These are phyloP conservation scores for Naegleria lovaniensis DNA, from an alignment of 208 protist genomes.

Conservation along the genomic window DNA sequence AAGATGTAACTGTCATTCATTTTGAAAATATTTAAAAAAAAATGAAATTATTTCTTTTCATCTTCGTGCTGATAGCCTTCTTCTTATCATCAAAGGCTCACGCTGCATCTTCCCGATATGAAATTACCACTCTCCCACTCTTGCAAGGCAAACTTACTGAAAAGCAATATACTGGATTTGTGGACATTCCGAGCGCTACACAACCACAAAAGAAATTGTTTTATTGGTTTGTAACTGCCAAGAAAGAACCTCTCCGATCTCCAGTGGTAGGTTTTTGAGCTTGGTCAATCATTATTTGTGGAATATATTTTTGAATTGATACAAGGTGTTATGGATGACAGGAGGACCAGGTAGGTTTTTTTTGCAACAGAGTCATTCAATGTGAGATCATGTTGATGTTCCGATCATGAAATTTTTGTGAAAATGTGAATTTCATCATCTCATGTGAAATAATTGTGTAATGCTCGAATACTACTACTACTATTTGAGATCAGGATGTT, in stretches of 20 bases:
- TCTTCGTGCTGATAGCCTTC: too few relatives aligned
- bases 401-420: too few relatives aligned
- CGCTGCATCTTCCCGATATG: background rate
- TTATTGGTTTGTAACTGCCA: background rate
- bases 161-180: background rate
- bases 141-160: background rate
- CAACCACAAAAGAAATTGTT: background rate
- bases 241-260: background rate
- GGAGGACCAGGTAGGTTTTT: background rate
- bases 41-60: too few relatives aligned
- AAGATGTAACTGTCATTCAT: too few relatives aligned
- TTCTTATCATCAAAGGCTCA: too few relatives aligned
- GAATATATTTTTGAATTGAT: background rate
- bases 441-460: too few relatives aligned
- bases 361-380: too few relatives aligned
- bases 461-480: too few relatives aligned
- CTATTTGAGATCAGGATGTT: too few relatives aligned
- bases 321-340: background rate
- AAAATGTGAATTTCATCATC: too few relatives aligned
- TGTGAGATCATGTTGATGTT: too few relatives aligned
- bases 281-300: background rate
- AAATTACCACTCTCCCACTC: background rate
- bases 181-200: background rate
- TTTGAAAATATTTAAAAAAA: too few relatives aligned
- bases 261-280: background rate